phyloP scores from a whole-genome alignment of 163 green algal genomes.

The Botryococcus braunii region DNA sequence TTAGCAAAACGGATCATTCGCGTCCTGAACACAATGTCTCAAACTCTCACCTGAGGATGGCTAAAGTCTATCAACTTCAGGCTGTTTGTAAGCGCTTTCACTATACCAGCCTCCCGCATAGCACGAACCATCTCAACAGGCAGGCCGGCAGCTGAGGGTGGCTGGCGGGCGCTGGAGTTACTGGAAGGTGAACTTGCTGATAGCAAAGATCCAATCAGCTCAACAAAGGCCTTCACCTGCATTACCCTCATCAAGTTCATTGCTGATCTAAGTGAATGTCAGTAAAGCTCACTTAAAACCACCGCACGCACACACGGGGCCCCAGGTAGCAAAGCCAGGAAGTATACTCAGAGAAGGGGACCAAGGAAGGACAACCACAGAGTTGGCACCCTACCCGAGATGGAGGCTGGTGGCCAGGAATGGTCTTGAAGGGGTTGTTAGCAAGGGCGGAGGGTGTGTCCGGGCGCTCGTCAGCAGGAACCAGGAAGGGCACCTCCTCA shows the following conservation, averaged over 20 bases:
- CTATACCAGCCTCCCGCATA: slow-evolving; percentile 68
- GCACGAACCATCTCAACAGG: slow-evolving; percentile 53
- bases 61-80: slow-evolving; percentile 66
- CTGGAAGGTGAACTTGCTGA: slow-evolving; percentile 16
- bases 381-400: slow-evolving; percentile 40
- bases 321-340: too few species aligned
- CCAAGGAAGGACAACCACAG: too few species aligned
- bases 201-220: slow-evolving; percentile 49
- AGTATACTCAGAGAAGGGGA: too few species aligned
- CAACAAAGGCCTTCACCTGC: slow-evolving; percentile 56
- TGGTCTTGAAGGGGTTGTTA: slow-evolving; percentile 18
- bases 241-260: too few species aligned
- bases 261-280: too few species aligned
- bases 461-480: not conserved
- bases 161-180: slow-evolving; percentile 5
- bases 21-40: too few species aligned
- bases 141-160: slow-evolving; percentile 16
- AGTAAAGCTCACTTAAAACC: too few species aligned
- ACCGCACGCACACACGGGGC: too few species aligned
- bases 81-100: slow-evolving; percentile 52
- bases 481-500: too few species aligned
- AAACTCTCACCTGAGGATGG: slow-evolving; percentile 52
- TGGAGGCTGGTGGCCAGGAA: slow-evolving; percentile 25
- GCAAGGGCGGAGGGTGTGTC: not conserved
- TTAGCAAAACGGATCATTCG: too few species aligned